Evolutionary conservation across 371 early-diverging fungal species (phyloP), one percentile per base, ranked within the genome.

Genomic region (Syncephalastrum sp.): DNA sequence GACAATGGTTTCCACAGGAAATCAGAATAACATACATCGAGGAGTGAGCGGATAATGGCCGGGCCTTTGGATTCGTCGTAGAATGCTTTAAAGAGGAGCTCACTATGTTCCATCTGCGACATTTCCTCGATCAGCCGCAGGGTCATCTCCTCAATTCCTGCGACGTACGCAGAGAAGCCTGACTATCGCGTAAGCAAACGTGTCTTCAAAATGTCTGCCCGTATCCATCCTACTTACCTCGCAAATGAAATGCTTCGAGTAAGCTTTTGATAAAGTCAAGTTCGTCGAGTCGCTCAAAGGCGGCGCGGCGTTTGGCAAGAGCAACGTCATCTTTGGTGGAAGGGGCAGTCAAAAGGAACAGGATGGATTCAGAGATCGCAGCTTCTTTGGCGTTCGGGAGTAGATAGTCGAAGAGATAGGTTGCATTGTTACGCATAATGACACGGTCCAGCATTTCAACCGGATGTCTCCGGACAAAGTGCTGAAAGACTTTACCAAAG

Each of bases 101-200:
- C 63, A 8, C 72, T 59, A 54, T 67, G 54, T 17, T 77, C 74
- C 15, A 68, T 64, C 38, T 72, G 70, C 4, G 70, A 70, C 13
- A 67, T 63, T 52, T 77, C 78, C 56, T 74, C 78, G 33, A 77
- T 67, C 3, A 72, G 50, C 13, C 78, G 65, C 15, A 72, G n/a
- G 21, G 74, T 55, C 17, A 77, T 60, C 29, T 77, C 74, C 42
- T 65, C 59, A 13, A 66, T 33, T 10, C 10, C 10, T 5, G 38
- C 3, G 38, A 33, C 38, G 10, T 33, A 33, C 10, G 38, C 38
- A 1, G 38, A 33, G 38, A 33, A 33, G 38, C 38, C 38, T 33
- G 10, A 0, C 8, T 10, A 33, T 8, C 6, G 12, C 8, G 38
- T 33, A 33, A 33, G 38, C 12, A 33, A 2, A 10, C 10, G 8